Percentiles rank a stretch among this genome's conserved stretches.
These are phyloP conservation scores for Neofusicoccum parvum DNA, from an alignment of 2,329 filamentous ascomycete genomes.

Conservation along the genomic window DNA sequence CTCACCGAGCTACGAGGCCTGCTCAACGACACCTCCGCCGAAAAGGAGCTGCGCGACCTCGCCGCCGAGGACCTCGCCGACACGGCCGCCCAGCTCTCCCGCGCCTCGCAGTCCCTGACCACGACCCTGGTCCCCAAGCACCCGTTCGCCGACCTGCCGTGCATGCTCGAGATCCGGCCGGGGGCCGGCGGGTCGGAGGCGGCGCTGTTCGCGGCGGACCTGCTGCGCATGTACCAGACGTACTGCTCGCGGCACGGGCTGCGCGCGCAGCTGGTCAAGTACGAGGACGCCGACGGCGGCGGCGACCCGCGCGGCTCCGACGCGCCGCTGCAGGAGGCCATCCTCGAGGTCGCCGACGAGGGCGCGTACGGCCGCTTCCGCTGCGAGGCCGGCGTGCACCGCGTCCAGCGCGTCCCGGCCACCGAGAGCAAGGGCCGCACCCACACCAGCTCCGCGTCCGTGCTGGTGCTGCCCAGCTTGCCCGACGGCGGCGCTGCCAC, in stretches of 20 bases:
- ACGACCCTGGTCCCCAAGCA: slow-evolving; percentile 81
- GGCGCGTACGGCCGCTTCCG: slow-evolving; percentile 82
- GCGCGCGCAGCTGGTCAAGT: slow-evolving; percentile 71
- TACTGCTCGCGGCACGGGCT: slow-evolving; percentile 74
- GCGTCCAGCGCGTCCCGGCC: slow-evolving; percentile 88
- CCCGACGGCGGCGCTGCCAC: slow-evolving; percentile 57
- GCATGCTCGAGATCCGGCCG: slow-evolving; percentile 87
- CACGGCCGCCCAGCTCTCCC: slow-evolving; percentile 63
- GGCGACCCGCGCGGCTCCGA: slow-evolving; percentile 60
- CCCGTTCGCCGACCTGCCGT: slow-evolving; percentile 86
- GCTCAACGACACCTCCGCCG: slow-evolving; percentile 66
- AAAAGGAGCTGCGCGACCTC: slow-evolving; percentile 61
- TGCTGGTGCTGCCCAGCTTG: slow-evolving; percentile 88
- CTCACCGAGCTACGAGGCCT: slow-evolving; percentile 73
- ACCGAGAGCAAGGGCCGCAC: slow-evolving; percentile 91
- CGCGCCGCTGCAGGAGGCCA: slow-evolving; percentile 77
- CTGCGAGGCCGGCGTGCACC: slow-evolving; percentile 89
- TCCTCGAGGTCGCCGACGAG: slow-evolving; percentile 76
- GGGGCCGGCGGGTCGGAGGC: slow-evolving; percentile 92
- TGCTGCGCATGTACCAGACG: slow-evolving; percentile 86
- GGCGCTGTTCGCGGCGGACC: slow-evolving; percentile 81
- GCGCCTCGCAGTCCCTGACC: slow-evolving; percentile 69
- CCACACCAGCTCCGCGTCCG: slow-evolving; percentile 88
- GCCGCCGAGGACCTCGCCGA: slow-evolving; percentile 70
- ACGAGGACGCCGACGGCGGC: slow-evolving; percentile 71